phyloP scores from a whole-genome alignment of 108 stramenopile genomes.

The Cyclostephanos tholiformis region DNA sequence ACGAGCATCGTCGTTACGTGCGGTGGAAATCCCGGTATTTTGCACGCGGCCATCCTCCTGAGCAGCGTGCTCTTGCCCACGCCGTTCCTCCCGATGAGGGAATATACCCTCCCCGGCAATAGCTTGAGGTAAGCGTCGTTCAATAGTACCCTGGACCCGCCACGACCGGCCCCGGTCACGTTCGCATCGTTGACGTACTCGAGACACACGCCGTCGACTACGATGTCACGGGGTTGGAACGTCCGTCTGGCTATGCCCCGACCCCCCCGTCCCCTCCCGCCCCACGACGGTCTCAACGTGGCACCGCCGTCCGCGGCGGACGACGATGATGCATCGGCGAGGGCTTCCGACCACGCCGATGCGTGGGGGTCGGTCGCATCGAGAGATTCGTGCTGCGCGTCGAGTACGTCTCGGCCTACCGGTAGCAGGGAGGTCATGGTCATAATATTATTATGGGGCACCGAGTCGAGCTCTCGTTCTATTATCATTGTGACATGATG shows the following conservation, averaged over 20 bases:
- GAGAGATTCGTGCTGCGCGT: conserved; percentile 58
- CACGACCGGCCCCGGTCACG: conserved; percentile 36
- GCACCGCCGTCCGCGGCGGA: not conserved
- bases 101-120: conserved; percentile 63
- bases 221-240: conserved; percentile 67
- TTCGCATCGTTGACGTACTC: conserved; percentile 61
- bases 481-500: no score
- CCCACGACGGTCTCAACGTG: conserved; percentile 50
- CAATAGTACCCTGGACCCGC: conserved; percentile 54
- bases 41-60: conserved; percentile 64
- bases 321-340: conserved; percentile 26
- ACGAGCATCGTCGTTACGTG: conserved; percentile 66
- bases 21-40: conserved; percentile 79
- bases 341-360: conserved; percentile 67
- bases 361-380: conserved; percentile 73
- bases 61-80: conserved; percentile 73
- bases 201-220: conserved; percentile 66
- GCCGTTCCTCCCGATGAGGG: conserved; percentile 72
- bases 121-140: conserved; percentile 71
- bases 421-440: no score
- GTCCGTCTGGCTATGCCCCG: conserved; percentile 67
- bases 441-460: no score
- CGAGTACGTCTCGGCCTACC: conserved; percentile 10
- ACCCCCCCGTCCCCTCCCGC: conserved; percentile 80
- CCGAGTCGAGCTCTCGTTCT: no score